Evolutionary conservation across 202 grass and related monocot species (phyloP), one percentile per base, ranked within the genome.

Genomic region (Panicum hallii): DNA sequence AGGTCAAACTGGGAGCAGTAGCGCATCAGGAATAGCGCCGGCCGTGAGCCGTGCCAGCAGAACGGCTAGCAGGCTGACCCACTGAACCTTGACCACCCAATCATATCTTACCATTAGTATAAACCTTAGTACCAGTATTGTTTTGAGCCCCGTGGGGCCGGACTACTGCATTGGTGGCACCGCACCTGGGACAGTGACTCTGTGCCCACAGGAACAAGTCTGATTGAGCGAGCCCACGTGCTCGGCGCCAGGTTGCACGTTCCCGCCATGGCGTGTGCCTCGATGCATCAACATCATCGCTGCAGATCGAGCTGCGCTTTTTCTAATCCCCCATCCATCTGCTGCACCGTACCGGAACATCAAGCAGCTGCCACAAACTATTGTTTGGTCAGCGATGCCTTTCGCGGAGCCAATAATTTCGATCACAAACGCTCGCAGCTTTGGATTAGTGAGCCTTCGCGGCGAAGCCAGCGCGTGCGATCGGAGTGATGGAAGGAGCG

Each of bases 181-280:
- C 62, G 2, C 63, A 38, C 48, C 47, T 40, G 42, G n/a, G 44
- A 4, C n/a, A 8, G 20, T 14, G 14, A 4, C 36, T 15, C 14
- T 40, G 55, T 38, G 36, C 36, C 36, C 64, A 42, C 22, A 34
- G 40, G 5, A 15, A 16, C 5, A 3, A 20, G 60, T 30, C 8
- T 8, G 70, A 15, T 75, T 30, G 11, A 71, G 70, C 6, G 11
- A 71, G 70, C 6, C 58, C 65, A 63, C 32, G 36, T 72, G 80
- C 12, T 23, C 19, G 44, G 5, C 55, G 48, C 50, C 19, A 44
- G 64, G 13, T 30, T 42, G 23, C 70, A 77, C 28, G 77, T 77
- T 85, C 73, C 55, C 26, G 10, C 22, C 22, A 47, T 5, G 45
- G 42, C 3, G 15, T 2, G 22, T 38, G 36, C 5, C 22, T 22